phyloP scores from a whole-genome alignment of 176 grass and related monocot species.

The Carex littledalei region DNA sequence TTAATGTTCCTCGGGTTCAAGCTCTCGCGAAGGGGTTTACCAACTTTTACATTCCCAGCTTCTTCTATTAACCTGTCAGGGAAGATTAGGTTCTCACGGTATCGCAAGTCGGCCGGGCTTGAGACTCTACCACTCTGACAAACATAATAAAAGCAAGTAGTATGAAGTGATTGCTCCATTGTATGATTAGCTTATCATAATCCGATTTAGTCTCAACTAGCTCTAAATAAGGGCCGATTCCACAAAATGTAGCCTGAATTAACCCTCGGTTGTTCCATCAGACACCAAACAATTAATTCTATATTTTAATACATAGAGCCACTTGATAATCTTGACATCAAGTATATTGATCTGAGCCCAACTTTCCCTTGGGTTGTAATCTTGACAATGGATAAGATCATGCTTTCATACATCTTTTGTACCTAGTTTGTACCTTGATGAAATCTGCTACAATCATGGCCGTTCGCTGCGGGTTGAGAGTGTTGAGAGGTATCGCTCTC shows the following conservation, averaged over 20 bases:
- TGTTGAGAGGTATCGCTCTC: slow-evolving; percentile 81
- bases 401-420: not conserved
- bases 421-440: slow-evolving; percentile 48
- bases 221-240: not conserved
- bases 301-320: not conserved
- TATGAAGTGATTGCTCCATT: not conserved
- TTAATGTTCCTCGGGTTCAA: slow-evolving; percentile 30
- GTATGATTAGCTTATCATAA: slow-evolving; percentile 1
- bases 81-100: slow-evolving; percentile 61
- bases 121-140: slow-evolving; percentile 68
- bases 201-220: not conserved
- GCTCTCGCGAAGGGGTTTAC: slow-evolving; percentile 39
- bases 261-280: not conserved
- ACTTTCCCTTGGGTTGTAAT: not conserved
- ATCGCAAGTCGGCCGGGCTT: slow-evolving; percentile 76
- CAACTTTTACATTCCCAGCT: slow-evolving; percentile 68
- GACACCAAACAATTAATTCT: not conserved
- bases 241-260: not conserved
- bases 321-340: not conserved
- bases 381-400: slow-evolving; percentile 4
- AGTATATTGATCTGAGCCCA: not conserved
- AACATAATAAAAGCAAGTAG: not conserved
- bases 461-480: slow-evolving; percentile 83
- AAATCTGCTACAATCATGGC: slow-evolving; percentile 88
- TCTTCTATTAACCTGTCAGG: slow-evolving; percentile 62